Evolutionary conservation across 2,329 filamentous ascomycete species (phyloP), one percentile per base, ranked within the genome.

Genomic region (Aspergillus sp.): DNA sequence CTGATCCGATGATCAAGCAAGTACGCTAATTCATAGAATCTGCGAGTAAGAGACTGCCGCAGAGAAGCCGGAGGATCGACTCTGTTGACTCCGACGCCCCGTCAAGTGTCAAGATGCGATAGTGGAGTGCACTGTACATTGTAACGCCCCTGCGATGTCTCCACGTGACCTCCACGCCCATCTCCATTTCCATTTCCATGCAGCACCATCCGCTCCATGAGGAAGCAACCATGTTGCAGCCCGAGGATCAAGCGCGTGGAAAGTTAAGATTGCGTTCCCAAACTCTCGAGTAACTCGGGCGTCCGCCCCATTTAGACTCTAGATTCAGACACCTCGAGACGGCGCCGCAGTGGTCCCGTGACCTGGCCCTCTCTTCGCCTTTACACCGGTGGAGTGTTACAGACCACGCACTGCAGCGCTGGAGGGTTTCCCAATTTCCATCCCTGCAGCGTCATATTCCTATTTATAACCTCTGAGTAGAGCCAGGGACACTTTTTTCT

Each of bases 391-490:
- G 20, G 3, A n/a, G 12, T 17, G 20, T 37, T 37, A 46, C 41
- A 45, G 50, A 37, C 19, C 37, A 49, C 22, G 46, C 33, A 37
- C 50, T 20, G 41, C 40, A 37, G 17, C 19, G 12, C 7, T 42
- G 17, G 22, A 33, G 24, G 17, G n/a, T 19, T 46, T 53, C 51
- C 51, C 30, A 30, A 39, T 53, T 37, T 34, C 30, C 22, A 46
- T 27, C 51, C 40, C 37, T 53, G 51, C 51, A 47, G 51, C 41
- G 41, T 53, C 51, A 51, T 37, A 15, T 13, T 53, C 51, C 51
- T 58, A 50, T 49, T 54, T 42, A 53, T 53, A 40, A 44, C 33
- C 15, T 22, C 19, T 34, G 42, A 46, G 12, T 49, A 22, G 34
- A 48, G 11, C 45, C 27, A 45, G 50, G 27, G 20, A 40, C 45